These are phyloP conservation scores for Marsdenia floribunda DNA, from an alignment of 257 asterid species.

Conservation along the genomic window DNA sequence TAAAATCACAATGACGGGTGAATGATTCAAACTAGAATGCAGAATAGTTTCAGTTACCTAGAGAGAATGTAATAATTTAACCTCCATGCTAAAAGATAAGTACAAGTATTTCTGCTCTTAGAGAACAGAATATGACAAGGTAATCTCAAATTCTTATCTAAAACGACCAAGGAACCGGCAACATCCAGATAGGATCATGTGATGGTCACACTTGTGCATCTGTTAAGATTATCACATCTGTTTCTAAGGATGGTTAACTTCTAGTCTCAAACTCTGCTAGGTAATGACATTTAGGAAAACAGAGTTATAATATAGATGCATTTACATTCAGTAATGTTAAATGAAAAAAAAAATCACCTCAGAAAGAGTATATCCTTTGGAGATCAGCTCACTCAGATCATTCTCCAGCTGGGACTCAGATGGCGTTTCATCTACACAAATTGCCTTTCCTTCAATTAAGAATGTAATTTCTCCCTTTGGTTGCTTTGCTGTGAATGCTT, in stretches of 20 bases:
- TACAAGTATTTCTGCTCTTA: background rate
- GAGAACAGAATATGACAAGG: background rate
- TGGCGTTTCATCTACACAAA: conserved; percentile 40
- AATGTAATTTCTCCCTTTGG: conserved; percentile 94
- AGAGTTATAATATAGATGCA: background rate
- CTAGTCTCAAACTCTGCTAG: background rate
- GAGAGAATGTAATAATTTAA: background rate
- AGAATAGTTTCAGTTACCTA: background rate
- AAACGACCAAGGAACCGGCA: too few relatives aligned
- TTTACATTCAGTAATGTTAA: background rate
- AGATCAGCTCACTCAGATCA: conserved; percentile 60
- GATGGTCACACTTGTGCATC: background rate
- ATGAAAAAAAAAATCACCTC: conserved; percentile 41
- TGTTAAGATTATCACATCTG: too few relatives aligned
- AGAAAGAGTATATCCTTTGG: conserved; percentile 79
- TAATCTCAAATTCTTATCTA: background rate
- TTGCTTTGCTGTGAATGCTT: conserved; percentile 54
- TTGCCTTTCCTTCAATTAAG: conserved; percentile 61
- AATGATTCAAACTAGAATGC: background rate
- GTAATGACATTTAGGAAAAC: background rate
- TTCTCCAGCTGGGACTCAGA: conserved; percentile 72
- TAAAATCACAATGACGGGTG: background rate
- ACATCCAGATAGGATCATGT: background rate
- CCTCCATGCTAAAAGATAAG: background rate
- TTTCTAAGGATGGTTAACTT: background rate